A percentile compares a stretch with the other conserved stretches of the same genome.
Conservation (phyloP, 257 asterid genomes). For the Solanum clarkiae region DNA sequence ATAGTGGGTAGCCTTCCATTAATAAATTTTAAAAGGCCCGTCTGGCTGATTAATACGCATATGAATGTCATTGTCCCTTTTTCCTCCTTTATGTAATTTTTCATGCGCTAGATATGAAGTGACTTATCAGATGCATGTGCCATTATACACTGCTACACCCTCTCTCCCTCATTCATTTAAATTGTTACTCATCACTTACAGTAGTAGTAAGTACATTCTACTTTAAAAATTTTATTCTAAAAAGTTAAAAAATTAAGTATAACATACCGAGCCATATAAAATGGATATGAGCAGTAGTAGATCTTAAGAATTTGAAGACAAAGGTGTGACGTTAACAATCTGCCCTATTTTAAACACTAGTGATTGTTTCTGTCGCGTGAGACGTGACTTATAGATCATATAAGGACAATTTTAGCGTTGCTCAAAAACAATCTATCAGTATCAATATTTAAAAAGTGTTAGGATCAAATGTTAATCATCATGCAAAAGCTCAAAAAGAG, state of each 20-base stretch:
- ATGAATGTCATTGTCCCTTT: background rate
- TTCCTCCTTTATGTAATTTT: background rate
- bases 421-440: background rate
- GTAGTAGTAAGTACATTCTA: background rate
- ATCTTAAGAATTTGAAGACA: background rate
- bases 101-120: background rate
- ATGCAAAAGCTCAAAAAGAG: background rate
- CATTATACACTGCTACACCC: background rate
- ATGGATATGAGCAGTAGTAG: background rate
- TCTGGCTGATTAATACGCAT: background rate
- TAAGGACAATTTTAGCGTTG: background rate
- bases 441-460: too few species aligned
- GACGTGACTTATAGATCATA: background rate
- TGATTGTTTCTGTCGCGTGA: fast-evolving
- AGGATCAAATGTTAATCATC: background rate
- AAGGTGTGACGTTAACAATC: background rate
- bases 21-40: background rate
- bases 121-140: background rate
- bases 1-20: background rate
- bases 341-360: background rate
- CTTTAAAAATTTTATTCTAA: background rate
- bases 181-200: background rate
- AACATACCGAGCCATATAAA: background rate
- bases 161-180: background rate
- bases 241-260: background rate